Percentiles rank a stretch among this genome's conserved stretches.
These are phyloP conservation scores for Neocallimastix lanati DNA, from an alignment of 192 early-diverging fungal genomes.

Conservation along the genomic window DNA sequence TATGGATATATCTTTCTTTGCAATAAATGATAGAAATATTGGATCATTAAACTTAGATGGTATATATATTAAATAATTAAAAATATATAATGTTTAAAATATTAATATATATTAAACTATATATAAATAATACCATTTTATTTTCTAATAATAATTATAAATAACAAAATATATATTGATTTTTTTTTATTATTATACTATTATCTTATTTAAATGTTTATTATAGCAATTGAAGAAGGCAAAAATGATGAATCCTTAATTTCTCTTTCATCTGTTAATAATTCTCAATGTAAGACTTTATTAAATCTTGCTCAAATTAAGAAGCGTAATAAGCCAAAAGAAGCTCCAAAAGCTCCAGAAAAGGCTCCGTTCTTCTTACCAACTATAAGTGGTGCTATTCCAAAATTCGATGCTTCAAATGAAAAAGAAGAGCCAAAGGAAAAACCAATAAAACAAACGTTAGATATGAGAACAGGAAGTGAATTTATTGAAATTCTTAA, in stretches of 20 bases:
- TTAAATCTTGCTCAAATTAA: conserved; percentile 4
- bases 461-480: conserved; percentile 19
- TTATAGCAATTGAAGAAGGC: not conserved
- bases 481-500: conserved; percentile 38
- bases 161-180: too few relatives aligned
- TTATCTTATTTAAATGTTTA: too few relatives aligned
- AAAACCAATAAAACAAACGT: conserved; percentile 5
- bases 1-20: conserved; percentile 43
- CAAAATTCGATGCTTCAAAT: conserved; percentile 34
- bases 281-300: not conserved
- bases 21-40: conserved; percentile 32
- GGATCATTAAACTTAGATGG: not conserved
- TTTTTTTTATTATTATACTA: too few relatives aligned
- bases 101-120: too few relatives aligned
- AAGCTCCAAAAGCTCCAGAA: conserved; percentile 75
- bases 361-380: conserved; percentile 88
- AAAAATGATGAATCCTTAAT: not conserved
- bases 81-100: too few relatives aligned
- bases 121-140: too few relatives aligned
- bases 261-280: not conserved
- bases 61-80: not conserved
- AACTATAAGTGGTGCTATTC: conserved; percentile 48
- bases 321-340: conserved; percentile 75
- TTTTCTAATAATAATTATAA: too few relatives aligned
- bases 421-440: conserved; percentile 15